Conservation (phyloP, 202 grass and related monocot genomes). For the Zizania palustris region DNA sequence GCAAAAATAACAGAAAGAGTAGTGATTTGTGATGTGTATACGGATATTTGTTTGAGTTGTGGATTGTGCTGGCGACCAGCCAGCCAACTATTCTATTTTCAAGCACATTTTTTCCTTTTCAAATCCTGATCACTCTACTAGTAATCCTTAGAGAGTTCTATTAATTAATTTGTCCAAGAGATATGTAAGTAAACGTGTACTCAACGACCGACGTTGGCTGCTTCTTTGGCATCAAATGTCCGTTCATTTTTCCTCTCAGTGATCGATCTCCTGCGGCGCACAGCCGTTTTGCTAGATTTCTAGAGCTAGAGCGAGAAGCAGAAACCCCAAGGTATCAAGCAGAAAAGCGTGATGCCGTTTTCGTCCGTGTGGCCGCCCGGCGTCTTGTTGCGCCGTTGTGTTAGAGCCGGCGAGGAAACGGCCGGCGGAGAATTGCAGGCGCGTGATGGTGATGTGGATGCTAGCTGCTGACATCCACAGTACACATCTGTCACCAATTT, state of each 20-base stretch:
- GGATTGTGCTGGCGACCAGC: conserved; percentile 43
- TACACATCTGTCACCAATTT: background rate
- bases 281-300: background rate
- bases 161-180: conserved; percentile 26
- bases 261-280: no score
- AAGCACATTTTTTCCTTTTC: conserved; percentile 9
- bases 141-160: conserved; percentile 23
- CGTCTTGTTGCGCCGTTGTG: background rate
- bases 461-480: background rate
- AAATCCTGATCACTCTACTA: background rate
- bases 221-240: conserved; percentile 18
- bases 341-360: background rate
- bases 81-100: conserved; percentile 43
- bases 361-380: background rate
- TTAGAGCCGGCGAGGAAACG: background rate
- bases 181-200: conserved; percentile 39
- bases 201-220: background rate
- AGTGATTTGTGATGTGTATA: conserved; percentile 41
- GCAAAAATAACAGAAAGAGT: conserved; percentile 16
- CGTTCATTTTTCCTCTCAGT: conserved; percentile 6
- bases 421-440: conserved; percentile 15
- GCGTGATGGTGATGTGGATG: conserved; percentile 9
- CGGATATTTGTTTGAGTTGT: conserved; percentile 37
- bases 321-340: background rate
- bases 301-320: background rate